Conservation (phyloP, 805 yeast species). For the Cyberlindnera euphorbiae region DNA sequence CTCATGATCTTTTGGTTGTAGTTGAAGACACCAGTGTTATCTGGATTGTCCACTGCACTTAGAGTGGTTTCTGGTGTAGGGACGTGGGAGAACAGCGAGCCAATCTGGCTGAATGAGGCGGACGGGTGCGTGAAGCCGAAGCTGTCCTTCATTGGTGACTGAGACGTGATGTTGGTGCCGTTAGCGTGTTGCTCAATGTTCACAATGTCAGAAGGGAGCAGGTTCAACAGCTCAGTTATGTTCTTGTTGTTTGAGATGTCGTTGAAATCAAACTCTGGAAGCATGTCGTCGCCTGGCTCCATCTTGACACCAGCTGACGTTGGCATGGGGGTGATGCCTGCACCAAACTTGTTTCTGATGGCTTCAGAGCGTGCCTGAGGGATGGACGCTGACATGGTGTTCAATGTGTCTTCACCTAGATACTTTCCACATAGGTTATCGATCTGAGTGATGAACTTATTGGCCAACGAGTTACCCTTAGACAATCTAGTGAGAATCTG, state of each 20-base stretch:
- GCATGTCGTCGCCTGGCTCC: constrained; percentile 9
- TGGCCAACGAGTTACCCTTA: constrained; percentile 41
- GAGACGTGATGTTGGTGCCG: background rate
- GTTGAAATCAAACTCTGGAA: constrained; percentile 25
- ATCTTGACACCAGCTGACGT: constrained; percentile 1
- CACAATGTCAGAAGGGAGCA: constrained; percentile 24
- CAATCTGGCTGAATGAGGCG: constrained; percentile 5
- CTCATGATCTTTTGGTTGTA: no score
- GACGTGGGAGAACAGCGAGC: constrained; percentile 7
- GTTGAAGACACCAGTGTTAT: background rate
- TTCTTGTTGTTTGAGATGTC: constrained; percentile 19
- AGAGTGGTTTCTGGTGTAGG: background rate
- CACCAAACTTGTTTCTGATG: background rate
- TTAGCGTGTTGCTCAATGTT: constrained; percentile 13
- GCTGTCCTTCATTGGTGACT: constrained; percentile 5
- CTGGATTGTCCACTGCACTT: background rate
- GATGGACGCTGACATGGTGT: constrained; percentile 9
- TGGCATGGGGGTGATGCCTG: background rate
- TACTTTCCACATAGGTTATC: constrained; percentile 36
- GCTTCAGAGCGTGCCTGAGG: constrained; percentile 3
- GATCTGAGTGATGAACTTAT: constrained; percentile 40
- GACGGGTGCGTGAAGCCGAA: constrained; percentile 4
- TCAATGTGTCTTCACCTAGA: constrained; percentile 17
- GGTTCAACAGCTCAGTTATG: constrained; percentile 20
- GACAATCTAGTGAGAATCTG: constrained; percentile 33